Base-by-base conservation (phyloP, 1,284 basidiomycete species). In the Malassezia cuniculi region DNA sequence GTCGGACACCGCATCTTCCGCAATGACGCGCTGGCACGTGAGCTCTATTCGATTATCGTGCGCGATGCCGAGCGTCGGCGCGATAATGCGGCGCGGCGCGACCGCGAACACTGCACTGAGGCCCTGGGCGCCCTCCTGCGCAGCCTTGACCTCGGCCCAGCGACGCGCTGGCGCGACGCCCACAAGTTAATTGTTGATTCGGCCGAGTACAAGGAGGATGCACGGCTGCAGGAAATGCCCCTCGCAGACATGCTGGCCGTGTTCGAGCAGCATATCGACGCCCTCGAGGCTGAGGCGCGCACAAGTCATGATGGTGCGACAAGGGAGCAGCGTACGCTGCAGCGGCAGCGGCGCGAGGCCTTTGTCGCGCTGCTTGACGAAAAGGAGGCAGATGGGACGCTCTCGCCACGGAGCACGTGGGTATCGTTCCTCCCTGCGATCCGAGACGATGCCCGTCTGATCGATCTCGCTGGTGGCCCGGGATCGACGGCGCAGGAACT, bases 401-500 rank as follows among this genome's bases (percentile, higher is more conserved):
- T 97, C 66, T 79, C 76, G 35, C 79, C 86, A 5, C 76, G 79
- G 20, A 78, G 79, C 3, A 90, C 86, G 62, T 97, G 89, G 89
- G 86, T 86, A 66, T 75, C 82, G 24, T 75, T 87, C 17, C 85
- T 85, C 52, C 79, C 82, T 0, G 66, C 73, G 16, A 78, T 97
- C 69, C 73, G 74, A 17, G 72, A 78, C 21, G 85, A 94, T 56
- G 72, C 75, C 30, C 78, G 85, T n/a, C 93, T 94, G 69, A 71
- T 79, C 21, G 74, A 76, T 44, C 76, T 94, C 64, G 77, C 94
- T 5, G 89, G 87, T 1, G 82, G 82, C 59, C 81, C 85, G 4
- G 93, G 93, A 11, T 90, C 85, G 2, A 85, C 82, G 49, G 86
- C 90, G 1, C 74, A 97, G 27, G 90, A 97, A 52, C 75, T 97